Evolutionary conservation across 495 filamentous ascomycete species (phyloP).

Genomic region (Hyaloscypha hepaticicola): DNA sequence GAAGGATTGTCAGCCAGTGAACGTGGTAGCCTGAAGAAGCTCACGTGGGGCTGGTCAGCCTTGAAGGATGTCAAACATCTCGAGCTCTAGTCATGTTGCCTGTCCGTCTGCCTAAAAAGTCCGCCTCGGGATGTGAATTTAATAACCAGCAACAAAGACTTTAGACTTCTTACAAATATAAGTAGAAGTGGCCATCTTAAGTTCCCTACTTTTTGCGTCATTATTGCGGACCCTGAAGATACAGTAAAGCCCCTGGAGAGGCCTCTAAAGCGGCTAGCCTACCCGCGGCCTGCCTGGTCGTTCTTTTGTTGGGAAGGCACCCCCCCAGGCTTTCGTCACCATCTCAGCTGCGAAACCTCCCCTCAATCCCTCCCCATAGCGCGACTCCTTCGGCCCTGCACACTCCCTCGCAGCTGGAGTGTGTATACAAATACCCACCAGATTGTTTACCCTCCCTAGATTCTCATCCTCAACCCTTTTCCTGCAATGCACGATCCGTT

Average conservation of each 20-base stretch:
- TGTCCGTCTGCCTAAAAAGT: not conserved
- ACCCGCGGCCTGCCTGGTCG: too few relatives aligned
- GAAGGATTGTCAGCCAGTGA: slow-evolving; percentile 18
- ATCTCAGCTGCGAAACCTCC: not conserved
- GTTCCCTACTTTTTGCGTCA: too few relatives aligned
- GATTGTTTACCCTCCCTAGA: not conserved
- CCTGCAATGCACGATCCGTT: slow-evolving; percentile 67
- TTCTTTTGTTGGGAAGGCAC: not conserved
- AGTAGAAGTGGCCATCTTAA: too few relatives aligned
- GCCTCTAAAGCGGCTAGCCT: too few relatives aligned
- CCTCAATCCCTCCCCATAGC: not conserved
- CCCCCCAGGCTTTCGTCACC: not conserved
- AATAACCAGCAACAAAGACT: too few relatives aligned
- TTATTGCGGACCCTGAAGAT: too few relatives aligned
- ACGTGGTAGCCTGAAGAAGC: slow-evolving; percentile 15
- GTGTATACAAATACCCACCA: not conserved
- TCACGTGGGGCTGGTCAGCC: slow-evolving; percentile 13
- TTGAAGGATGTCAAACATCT: not conserved
- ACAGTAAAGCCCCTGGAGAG: too few relatives aligned
- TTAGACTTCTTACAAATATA: too few relatives aligned
- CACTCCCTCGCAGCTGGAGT: slow-evolving; percentile 9
- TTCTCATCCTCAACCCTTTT: slow-evolving; percentile 3
- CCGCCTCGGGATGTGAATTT: too few relatives aligned
- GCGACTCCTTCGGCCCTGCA: not conserved
- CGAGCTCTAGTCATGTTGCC: not conserved